Evolutionary conservation across 495 filamentous ascomycete species (phyloP).

Genomic region (Daldinia caldariorum): DNA sequence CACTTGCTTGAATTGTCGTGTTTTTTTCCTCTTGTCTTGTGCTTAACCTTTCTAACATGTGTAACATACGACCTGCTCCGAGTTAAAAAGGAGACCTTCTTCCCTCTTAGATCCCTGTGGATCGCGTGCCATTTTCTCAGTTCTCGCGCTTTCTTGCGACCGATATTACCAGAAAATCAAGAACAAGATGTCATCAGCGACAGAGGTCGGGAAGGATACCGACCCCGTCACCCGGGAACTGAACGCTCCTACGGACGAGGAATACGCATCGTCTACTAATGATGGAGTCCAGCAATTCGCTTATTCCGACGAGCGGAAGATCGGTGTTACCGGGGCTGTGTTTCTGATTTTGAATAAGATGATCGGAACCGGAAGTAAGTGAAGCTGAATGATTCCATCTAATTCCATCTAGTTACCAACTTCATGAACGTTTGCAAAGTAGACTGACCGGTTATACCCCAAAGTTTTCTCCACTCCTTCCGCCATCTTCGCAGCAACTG

Average conservation of each 20-base stretch:
- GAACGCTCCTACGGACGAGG: conserved; percentile 22
- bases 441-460: conserved; percentile 8
- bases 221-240: conserved; percentile 34
- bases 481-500: conserved; percentile 58
- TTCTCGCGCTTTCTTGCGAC: conserved; percentile 1
- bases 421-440: neutral
- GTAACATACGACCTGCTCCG: conserved; percentile 16
- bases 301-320: conserved; percentile 57
- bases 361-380: conserved; percentile 65
- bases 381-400: neutral
- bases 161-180: conserved; percentile 3
- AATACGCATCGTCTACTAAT: conserved; percentile 38
- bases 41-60: conserved; percentile 20
- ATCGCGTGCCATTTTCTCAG: neutral
- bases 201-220: conserved; percentile 30
- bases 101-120: neutral
- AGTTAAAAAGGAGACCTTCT: conserved; percentile 20
- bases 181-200: conserved; percentile 25
- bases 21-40: neutral
- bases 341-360: conserved; percentile 68
- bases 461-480: conserved; percentile 63
- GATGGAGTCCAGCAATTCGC: conserved; percentile 55
- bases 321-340: conserved; percentile 62
- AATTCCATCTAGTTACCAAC: conserved; percentile 3
- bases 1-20: conserved; percentile 8